Conservation (phyloP, 192 early-diverging fungal genomes). For the Gamsiella multidivaricata region DNA sequence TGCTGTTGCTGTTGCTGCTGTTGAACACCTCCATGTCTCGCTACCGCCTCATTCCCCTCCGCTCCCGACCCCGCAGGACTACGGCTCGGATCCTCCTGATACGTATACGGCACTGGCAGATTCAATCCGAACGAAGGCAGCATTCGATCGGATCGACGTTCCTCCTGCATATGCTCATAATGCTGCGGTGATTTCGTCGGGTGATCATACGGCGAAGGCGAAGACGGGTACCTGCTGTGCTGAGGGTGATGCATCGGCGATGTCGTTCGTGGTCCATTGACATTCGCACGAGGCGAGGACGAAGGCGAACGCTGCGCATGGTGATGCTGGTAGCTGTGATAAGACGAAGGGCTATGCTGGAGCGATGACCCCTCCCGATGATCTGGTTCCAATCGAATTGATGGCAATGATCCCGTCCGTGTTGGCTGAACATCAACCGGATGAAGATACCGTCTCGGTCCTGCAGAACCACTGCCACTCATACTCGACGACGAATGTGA, state of each 20-base stretch:
- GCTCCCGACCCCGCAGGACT: conserved; percentile 7
- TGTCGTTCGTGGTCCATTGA: background rate
- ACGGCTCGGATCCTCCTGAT: conserved; percentile 10
- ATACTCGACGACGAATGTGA: conserved; percentile 3
- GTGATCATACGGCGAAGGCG: conserved; percentile 41
- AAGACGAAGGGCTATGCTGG: conserved; percentile 14
- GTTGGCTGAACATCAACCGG: conserved; percentile 35
- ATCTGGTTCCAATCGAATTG: conserved; percentile 37
- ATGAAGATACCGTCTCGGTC: conserved; percentile 33
- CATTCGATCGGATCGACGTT: conserved; percentile 47
- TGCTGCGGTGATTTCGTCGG: conserved; percentile 20
- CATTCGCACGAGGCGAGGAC: conserved; percentile 8
- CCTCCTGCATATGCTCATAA: conserved; percentile 27
- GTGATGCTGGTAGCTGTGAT: conserved; percentile 16
- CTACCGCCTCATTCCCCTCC: background rate
- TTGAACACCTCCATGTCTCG: conserved; percentile 4
- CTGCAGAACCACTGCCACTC: conserved; percentile 11
- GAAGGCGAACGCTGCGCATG: conserved; percentile 31
- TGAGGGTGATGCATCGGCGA: conserved; percentile 39
- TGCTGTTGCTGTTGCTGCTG: too few species aligned
- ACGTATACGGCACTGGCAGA: conserved; percentile 32
- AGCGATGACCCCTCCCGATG: conserved; percentile 14
- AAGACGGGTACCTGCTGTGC: conserved; percentile 25
- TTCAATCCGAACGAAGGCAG: conserved; percentile 47
- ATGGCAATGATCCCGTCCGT: conserved; percentile 45